These are phyloP conservation scores for Ambrosia hybrid DNA, from an alignment of 140 eudicot species.

Conservation along the genomic window DNA sequence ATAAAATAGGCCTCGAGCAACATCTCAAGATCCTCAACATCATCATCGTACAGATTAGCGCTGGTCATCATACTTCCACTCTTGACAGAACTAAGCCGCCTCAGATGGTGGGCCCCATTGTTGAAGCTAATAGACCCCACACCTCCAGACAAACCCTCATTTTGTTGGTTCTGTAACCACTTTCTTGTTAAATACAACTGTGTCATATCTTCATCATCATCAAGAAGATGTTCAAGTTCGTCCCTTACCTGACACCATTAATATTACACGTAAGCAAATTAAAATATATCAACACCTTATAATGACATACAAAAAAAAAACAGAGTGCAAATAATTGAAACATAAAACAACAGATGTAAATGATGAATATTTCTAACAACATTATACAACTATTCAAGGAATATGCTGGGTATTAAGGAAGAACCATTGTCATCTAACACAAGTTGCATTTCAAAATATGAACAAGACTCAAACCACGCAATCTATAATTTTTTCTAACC, in stretches of 20 bases:
- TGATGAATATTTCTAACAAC: too few species aligned
- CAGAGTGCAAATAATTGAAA: too few species aligned
- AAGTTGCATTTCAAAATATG: too few species aligned
- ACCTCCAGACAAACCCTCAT: constrained; percentile 53
- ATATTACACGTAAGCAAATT: background rate
- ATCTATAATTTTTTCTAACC: too few species aligned
- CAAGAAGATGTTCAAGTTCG: constrained; percentile 98
- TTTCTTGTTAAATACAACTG: constrained; percentile 83
- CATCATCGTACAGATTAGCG: constrained; percentile 53
- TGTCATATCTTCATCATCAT: constrained; percentile 97
- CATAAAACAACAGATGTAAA: too few species aligned
- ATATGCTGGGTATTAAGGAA: too few species aligned
- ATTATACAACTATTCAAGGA: too few species aligned
- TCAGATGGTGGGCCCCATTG: constrained; percentile 51
- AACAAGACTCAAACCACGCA: too few species aligned
- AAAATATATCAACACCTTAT: too few species aligned
- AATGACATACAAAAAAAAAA: too few species aligned
- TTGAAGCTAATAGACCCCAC: constrained; percentile 51
- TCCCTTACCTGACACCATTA: constrained; percentile 71
- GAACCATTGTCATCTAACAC: too few species aligned
- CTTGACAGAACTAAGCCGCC: constrained; percentile 61
- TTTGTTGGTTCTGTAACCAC: constrained; percentile 79
- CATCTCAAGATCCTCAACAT: constrained; percentile 97
- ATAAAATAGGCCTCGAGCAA: constrained; percentile 94
- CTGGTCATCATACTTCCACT: constrained; percentile 77